These are phyloP conservation scores for Thermothelomyces thermophilus DNA, from an alignment of 2,329 filamentous ascomycete genomes.

Conservation along the genomic window DNA sequence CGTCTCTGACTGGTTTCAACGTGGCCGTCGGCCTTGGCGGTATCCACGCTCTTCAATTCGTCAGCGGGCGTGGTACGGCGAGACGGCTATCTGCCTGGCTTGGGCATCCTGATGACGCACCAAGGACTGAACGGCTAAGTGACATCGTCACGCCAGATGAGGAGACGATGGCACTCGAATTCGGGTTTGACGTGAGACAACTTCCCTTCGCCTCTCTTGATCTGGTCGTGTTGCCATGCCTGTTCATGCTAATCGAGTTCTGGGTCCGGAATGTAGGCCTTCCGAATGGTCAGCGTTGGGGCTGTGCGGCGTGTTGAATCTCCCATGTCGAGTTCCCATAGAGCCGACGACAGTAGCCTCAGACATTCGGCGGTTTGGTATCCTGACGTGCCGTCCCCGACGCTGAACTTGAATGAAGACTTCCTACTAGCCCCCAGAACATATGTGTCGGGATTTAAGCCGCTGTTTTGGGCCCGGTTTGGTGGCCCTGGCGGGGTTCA, in stretches of 20 bases:
- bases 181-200: not conserved
- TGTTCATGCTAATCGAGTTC: not conserved
- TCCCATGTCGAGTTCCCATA: not conserved
- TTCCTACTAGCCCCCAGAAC: not conserved
- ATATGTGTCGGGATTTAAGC: not conserved
- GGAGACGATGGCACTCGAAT: not conserved
- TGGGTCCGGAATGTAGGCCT: not conserved
- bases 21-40: not conserved
- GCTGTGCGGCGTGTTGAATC: not conserved
- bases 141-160: too few species aligned
- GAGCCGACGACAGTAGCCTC: not conserved
- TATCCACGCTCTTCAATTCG: conserved; percentile 5
- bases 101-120: not conserved
- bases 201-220: not conserved
- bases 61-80: not conserved
- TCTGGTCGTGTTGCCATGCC: too few species aligned
- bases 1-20: not conserved
- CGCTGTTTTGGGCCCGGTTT: not conserved
- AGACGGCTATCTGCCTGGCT: not conserved
- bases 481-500: not conserved
- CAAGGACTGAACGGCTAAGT: not conserved
- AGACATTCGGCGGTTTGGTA: not conserved
- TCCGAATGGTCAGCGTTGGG: not conserved
- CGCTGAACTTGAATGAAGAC: not conserved
- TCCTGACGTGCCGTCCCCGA: not conserved